Evolutionary conservation across 306 rosid species (phyloP), one percentile per base, ranked within the genome.

Genomic region (Prunus salicina): DNA sequence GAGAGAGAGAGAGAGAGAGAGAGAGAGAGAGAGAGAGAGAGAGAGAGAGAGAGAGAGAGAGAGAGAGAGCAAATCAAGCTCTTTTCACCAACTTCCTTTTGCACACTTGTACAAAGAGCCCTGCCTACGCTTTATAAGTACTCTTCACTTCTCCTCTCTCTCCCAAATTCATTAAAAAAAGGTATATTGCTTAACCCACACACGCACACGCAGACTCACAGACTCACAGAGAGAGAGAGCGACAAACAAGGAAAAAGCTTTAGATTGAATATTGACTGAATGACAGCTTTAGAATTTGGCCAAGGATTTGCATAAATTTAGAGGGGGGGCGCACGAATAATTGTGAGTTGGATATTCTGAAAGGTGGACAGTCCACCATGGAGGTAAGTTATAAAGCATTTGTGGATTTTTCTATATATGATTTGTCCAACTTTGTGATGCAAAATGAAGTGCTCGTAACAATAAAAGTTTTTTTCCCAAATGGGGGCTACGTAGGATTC

Each of bases 401-500:
- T 9, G 22, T 27, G 6, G 28, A 61, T 14, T 9, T 61, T 7
- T 57, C 3, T 14, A 3, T 53, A 41, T 20, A 14, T 32, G 63
- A 45, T 32, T 79, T 82, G 56, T 38, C 57, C 74, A 22, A 30
- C 76, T 74, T 64, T 64, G 71, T 27, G 78, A 63, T 67, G 30
- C 83, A 71, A 47, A 71, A 20, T 27, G 38, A 74, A 81, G 84
- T 79, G 89, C 79, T 73, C 75, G 74, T 71, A 34, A 69, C 56
- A 14, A 32, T 46, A 77, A 76, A 55, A 70, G 25, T 16, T 55
- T 78, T 72, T 34, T 51, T 12, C 12, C 22, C 2, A 13, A 61
- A 55, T 32, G 85, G 74, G 82, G 68, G 84, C 85, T 81, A 51
- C 81, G 88, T 88, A 60, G 88, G 91, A 88, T 81, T 83, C 75